Evolutionary conservation across 2,329 filamentous ascomycete genomes (phyloP).

Genomic region (Sclerotinia nivalis): DNA sequence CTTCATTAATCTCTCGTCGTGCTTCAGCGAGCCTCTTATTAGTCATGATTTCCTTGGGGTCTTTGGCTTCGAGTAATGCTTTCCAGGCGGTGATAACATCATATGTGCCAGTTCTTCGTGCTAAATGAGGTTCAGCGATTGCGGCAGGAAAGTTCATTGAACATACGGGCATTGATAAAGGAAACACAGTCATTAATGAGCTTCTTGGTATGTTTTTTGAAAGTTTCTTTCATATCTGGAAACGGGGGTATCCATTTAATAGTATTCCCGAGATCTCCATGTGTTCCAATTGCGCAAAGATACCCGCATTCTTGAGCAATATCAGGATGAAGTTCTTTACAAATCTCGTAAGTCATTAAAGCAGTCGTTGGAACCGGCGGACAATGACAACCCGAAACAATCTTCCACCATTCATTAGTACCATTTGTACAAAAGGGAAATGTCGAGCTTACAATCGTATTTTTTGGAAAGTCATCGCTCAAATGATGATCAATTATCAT

Average conservation of each 20-base stretch:
- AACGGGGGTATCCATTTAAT: constrained; percentile 68
- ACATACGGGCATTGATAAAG: constrained; percentile 59
- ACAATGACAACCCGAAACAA: constrained; percentile 63
- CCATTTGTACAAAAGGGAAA: neutral
- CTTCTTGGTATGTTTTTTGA: constrained; percentile 63
- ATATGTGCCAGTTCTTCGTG: constrained; percentile 60
- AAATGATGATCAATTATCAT: constrained; percentile 67
- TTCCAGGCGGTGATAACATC: constrained; percentile 62
- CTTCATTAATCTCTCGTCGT: constrained; percentile 58
- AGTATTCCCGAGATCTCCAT: constrained; percentile 64
- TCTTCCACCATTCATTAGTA: constrained; percentile 35
- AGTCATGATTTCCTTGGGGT: constrained; percentile 53
- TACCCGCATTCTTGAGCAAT: constrained; percentile 56
- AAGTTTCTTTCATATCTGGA: constrained; percentile 61
- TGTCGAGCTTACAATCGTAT: constrained; percentile 29
- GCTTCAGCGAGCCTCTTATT: constrained; percentile 54
- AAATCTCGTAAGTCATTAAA: constrained; percentile 64
- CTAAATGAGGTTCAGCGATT: constrained; percentile 24
- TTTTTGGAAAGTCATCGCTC: constrained; percentile 57
- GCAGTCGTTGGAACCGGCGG: constrained; percentile 67
- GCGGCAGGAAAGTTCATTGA: neutral
- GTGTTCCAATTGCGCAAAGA: constrained; percentile 64
- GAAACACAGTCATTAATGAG: constrained; percentile 62
- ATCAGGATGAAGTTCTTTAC: constrained; percentile 54
- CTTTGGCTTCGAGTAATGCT: constrained; percentile 52